Evolutionary conservation across 345 rosid genomes (phyloP).

Genomic region (Pugionium cornutum): DNA sequence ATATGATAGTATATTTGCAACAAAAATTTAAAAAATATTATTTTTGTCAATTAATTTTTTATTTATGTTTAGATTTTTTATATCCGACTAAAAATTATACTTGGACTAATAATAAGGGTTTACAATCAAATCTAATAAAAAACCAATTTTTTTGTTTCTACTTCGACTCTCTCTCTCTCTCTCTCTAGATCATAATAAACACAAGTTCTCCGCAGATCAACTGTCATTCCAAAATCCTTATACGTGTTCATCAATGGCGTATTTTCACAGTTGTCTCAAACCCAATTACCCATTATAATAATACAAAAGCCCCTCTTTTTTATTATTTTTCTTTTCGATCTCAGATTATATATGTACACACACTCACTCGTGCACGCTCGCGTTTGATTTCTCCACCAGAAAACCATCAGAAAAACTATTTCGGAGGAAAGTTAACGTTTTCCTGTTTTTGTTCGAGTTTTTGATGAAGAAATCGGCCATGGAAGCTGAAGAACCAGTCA

Average conservation of each 20-base stretch:
- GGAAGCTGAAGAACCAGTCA: conserved; percentile 38
- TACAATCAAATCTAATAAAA: neutral
- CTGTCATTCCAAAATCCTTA: neutral
- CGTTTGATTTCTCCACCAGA: too few species aligned
- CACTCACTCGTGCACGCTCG: neutral
- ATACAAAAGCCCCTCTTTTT: neutral
- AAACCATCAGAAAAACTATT: too few species aligned
- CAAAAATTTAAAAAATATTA: too few species aligned
- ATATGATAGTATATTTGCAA: too few species aligned
- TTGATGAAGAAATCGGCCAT: conserved; percentile 28
- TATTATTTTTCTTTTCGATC: neutral
- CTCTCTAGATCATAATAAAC: conserved; percentile 6
- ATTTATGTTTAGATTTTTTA: too few species aligned
- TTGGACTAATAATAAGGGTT: too few species aligned
- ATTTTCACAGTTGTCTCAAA: conserved; percentile 20
- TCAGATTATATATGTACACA: neutral
- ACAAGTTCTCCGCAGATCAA: conserved; percentile 19
- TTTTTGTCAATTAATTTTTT: too few species aligned
- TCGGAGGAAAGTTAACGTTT: neutral
- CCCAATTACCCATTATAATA: conserved; percentile 5
- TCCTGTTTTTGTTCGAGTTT: neutral
- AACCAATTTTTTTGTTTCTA: neutral
- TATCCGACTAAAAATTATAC: too few species aligned
- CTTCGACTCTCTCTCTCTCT: conserved; percentile 8
- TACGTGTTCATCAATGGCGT: conserved; percentile 39